Percentiles rank a stretch among this genome's conserved stretches.
Evolutionary conservation across 352 stramenopile genomes (phyloP).

Genomic region (Halophytophthora batemanensis): DNA sequence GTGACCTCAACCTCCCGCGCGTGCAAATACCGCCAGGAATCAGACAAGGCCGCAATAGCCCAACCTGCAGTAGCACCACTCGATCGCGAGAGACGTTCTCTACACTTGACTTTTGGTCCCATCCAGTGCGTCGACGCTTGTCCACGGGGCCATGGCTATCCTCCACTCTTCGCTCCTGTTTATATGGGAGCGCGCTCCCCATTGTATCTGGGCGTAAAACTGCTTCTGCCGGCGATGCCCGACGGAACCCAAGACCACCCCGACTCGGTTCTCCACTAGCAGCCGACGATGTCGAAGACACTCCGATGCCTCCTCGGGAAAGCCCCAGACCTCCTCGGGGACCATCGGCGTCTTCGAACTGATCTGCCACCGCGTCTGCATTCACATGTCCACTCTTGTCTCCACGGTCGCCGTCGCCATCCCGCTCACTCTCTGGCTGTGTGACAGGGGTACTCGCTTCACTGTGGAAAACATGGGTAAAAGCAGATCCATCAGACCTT

Average conservation of each 20-base stretch:
- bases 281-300: constrained; percentile 11
- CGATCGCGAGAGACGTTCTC: constrained; percentile 10
- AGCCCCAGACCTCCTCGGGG: constrained; percentile 30
- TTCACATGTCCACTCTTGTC: constrained; percentile 2
- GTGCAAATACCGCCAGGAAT: not conserved
- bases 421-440: constrained; percentile 29
- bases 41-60: not conserved
- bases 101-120: constrained; percentile 17
- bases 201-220: too few species aligned
- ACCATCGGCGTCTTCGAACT: constrained; percentile 59
- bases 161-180: not conserved
- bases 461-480: constrained; percentile 28
- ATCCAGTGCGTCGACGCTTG: constrained; percentile 23
- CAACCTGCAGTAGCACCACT: constrained; percentile 36
- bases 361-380: constrained; percentile 11
- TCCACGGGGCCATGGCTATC: constrained; percentile 3
- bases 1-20: constrained; percentile 1
- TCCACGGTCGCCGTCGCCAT: constrained; percentile 14
- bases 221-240: too few species aligned
- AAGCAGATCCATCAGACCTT: too few species aligned
- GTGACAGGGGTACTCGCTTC: constrained; percentile 45
- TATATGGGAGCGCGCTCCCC: too few species aligned
- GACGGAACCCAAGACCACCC: too few species aligned
- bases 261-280: too few species aligned
- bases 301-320: constrained; percentile 22